Percentiles rank a stretch among this genome's conserved stretches.
These are phyloP conservation scores for Hygrophorus pudorinus DNA, from an alignment of 768 basidiomycete species.

Conservation along the genomic window DNA sequence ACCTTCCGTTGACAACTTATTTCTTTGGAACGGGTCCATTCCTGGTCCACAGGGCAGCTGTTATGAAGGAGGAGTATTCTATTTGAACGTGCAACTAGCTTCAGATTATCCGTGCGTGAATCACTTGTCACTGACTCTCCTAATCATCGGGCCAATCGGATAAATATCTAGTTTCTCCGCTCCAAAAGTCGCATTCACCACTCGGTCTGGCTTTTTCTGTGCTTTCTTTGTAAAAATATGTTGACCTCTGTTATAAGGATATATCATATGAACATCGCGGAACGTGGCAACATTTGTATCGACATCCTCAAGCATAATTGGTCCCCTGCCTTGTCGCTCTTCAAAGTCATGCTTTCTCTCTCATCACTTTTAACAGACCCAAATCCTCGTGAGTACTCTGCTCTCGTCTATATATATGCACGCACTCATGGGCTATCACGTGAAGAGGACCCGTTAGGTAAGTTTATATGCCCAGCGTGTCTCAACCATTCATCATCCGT, in stretches of 20 bases:
- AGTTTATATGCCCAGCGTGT: slow-evolving; percentile 6
- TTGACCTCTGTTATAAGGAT: slow-evolving; percentile 35
- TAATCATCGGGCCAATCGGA: not conserved
- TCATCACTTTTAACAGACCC: slow-evolving; percentile 91
- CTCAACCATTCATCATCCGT: not conserved
- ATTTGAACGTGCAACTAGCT: slow-evolving; percentile 55
- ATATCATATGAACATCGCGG: slow-evolving; percentile 86
- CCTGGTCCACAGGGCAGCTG: slow-evolving; percentile 78
- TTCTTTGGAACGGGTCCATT: slow-evolving; percentile 66
- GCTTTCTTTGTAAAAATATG: not conserved
- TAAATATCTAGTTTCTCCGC: slow-evolving; percentile 56
- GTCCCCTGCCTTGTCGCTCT: slow-evolving; percentile 89
- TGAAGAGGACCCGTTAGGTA: slow-evolving; percentile 65
- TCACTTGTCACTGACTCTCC: slow-evolving; percentile 5
- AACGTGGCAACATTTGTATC: slow-evolving; percentile 71
- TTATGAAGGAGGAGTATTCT: slow-evolving; percentile 73
- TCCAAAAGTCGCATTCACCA: slow-evolving; percentile 66
- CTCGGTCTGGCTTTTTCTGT: slow-evolving; percentile 38
- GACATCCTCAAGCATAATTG: slow-evolving; percentile 91
- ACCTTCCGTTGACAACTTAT: slow-evolving; percentile 56
- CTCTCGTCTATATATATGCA: not conserved
- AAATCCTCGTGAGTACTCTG: slow-evolving; percentile 57
- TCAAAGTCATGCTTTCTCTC: slow-evolving; percentile 90
- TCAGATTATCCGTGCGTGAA: slow-evolving; percentile 68
- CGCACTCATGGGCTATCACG: not conserved